These are phyloP conservation scores for Talaromyces sp. DNA, from an alignment of 2,329 filamentous ascomycete species.

Conservation along the genomic window DNA sequence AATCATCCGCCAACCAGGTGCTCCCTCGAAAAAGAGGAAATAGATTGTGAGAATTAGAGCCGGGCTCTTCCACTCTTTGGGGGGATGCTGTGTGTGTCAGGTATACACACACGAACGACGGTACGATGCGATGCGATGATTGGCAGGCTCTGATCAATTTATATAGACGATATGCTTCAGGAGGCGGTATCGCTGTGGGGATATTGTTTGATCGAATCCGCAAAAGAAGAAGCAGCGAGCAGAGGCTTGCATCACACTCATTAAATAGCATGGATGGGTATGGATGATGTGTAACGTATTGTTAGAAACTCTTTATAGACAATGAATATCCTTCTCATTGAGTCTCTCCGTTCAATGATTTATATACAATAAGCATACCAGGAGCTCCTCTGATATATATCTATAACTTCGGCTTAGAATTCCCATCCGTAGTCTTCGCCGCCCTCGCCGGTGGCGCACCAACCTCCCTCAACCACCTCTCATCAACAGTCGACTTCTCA, in stretches of 20 bases:
- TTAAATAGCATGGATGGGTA: neutral
- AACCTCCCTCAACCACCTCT: slow-evolving; percentile 52
- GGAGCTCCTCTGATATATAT: neutral
- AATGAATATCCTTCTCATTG: neutral
- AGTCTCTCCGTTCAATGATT: neutral
- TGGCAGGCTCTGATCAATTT: neutral
- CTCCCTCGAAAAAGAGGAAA: slow-evolving; percentile 13
- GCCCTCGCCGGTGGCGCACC: slow-evolving; percentile 30
- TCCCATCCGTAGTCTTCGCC: slow-evolving; percentile 16
- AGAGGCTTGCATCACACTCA: neutral
- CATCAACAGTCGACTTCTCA: slow-evolving; percentile 59
- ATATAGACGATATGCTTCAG: neutral
- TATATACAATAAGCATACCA: neutral
- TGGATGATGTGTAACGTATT: neutral
- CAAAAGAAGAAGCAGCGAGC: neutral
- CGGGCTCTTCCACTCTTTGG: neutral
- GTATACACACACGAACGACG: neutral
- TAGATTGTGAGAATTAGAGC: neutral
- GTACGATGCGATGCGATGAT: neutral
- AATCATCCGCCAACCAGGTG: slow-evolving; percentile 41
- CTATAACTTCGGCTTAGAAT: slow-evolving; percentile 19
- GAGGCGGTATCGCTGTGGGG: no score
- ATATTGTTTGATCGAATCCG: neutral
- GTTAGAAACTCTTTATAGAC: neutral
- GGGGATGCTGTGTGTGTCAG: neutral